Evolutionary conservation across 2,329 filamentous ascomycete species (phyloP).

Genomic region (Penicillium italicum): DNA sequence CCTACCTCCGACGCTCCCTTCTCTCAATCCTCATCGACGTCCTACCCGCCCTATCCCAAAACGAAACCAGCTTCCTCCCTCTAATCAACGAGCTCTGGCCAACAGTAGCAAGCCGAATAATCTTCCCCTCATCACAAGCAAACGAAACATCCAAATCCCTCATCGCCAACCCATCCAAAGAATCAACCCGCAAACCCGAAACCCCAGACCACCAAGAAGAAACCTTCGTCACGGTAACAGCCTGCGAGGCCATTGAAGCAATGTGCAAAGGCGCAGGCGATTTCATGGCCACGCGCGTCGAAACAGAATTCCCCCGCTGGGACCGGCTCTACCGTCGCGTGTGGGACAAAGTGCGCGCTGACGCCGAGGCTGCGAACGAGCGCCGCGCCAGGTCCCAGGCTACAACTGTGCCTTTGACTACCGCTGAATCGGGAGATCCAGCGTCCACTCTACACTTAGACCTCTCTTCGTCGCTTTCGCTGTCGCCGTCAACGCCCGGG

Average conservation of each 20-base stretch:
- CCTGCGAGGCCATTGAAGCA: constrained; percentile 63
- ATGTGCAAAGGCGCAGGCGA: constrained; percentile 72
- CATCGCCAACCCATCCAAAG: constrained; percentile 12
- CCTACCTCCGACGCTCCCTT: constrained; percentile 72
- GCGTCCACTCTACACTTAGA: neutral
- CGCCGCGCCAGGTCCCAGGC: constrained; percentile 26
- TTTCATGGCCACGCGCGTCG: constrained; percentile 74
- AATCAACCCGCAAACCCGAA: constrained; percentile 54
- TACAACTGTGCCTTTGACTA: neutral
- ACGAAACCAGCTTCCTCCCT: constrained; percentile 82
- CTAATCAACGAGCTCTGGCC: constrained; percentile 91
- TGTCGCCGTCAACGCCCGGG: constrained; percentile 20
- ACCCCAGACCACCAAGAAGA: constrained; percentile 36
- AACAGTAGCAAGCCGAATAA: constrained; percentile 53
- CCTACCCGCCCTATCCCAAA: constrained; percentile 64
- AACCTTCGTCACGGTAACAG: constrained; percentile 59
- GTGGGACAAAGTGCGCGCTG: constrained; percentile 38
- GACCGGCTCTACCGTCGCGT: constrained; percentile 39
- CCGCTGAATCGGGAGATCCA: constrained; percentile 3
- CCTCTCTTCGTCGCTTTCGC: constrained; percentile 17
- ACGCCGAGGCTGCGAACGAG: constrained; percentile 36
- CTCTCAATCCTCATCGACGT: constrained; percentile 73
- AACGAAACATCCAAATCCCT: constrained; percentile 46
- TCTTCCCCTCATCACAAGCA: constrained; percentile 51
- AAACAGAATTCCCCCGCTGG: constrained; percentile 59